Evolutionary conservation across 805 yeast genomes (phyloP), one percentile per base, ranked within the genome.

Genomic region (Nakazawaea peltata): DNA sequence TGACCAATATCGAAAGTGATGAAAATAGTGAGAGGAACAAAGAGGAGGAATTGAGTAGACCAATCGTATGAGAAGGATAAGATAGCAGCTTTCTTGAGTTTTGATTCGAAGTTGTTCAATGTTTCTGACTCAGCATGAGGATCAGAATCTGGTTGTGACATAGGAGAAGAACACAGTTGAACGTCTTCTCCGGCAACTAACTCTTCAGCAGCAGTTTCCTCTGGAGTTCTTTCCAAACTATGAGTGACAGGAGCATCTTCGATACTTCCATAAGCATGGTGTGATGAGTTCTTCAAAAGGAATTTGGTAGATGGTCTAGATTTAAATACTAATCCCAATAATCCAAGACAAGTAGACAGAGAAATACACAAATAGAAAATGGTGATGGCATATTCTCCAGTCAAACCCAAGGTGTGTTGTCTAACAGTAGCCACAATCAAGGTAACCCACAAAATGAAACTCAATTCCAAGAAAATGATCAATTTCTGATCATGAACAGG

Each of bases 61-160:
- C 96, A 87, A 47, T 81, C 94, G 49, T 81, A 84, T 27, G 78
- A 70, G 31, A 71, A 67, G 4, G 75, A 70, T 33, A 60, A 63
- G 26, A 56, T 37, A 7, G 63, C 63, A 4, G 56, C 47, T 1
- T 41, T 37, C 32, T 53, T 53, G 30, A 56, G 39, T 10, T 47
- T 47, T 12, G 47, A 50, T 19, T 47, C 34, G 33, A 45, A 50
- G 2, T 53, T 45, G 1, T 43, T 51, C 27, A 46, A 51, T 2
- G 54, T 44, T 33, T 59, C 61, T 35, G 50, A 58, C n/a, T 27
- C 30, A 8, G 7, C 13, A 5, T 6, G 10, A n/a, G 13, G 6
- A 25, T n/a, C 6, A 7, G 10, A n/a, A n/a, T n/a, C n/a, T n/a
- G n/a, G n/a, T n/a, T n/a, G n/a, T n/a, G n/a, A n/a, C n/a, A n/a